Evolutionary conservation across 805 yeast species (phyloP).

Genomic region (Kazachstania martiniae): DNA sequence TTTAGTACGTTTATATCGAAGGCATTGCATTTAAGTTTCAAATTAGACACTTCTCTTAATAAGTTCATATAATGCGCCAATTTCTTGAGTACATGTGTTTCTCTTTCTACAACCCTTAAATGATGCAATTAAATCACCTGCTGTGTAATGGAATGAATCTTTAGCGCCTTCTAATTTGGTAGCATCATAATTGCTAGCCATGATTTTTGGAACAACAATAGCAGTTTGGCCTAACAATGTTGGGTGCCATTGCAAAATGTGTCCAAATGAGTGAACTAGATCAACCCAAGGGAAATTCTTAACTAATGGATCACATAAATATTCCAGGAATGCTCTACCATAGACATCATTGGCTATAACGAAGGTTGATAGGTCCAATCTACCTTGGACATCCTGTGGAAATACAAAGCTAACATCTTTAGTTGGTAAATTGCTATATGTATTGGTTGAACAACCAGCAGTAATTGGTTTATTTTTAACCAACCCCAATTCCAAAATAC

Average conservation of each 20-base stretch:
- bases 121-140: constrained; percentile 59
- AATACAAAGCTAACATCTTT: constrained; percentile 47
- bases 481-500: too few species aligned
- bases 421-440: constrained; percentile 51
- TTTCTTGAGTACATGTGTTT: constrained; percentile 41
- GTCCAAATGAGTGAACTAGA: constrained; percentile 52
- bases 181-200: constrained; percentile 37
- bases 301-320: constrained; percentile 66
- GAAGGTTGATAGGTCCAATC: constrained; percentile 60
- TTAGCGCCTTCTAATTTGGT: constrained; percentile 23
- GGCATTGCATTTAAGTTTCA: background rate
- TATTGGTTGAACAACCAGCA: constrained; percentile 28
- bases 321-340: constrained; percentile 63
- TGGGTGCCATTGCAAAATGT: constrained; percentile 93
- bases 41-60: constrained; percentile 5
- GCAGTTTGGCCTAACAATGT: constrained; percentile 61
- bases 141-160: constrained; percentile 40
- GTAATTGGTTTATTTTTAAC: constrained; percentile 66
- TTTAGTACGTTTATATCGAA: too few species aligned
- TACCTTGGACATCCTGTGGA: constrained; percentile 51
- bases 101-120: constrained; percentile 47
- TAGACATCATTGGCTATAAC: constrained; percentile 55
- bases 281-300: constrained; percentile 45
- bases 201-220: constrained; percentile 52
- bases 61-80: constrained; percentile 14